phyloP scores from a whole-genome alignment of 208 protist genomes.

The Acanthamoeba lenticulata region DNA sequence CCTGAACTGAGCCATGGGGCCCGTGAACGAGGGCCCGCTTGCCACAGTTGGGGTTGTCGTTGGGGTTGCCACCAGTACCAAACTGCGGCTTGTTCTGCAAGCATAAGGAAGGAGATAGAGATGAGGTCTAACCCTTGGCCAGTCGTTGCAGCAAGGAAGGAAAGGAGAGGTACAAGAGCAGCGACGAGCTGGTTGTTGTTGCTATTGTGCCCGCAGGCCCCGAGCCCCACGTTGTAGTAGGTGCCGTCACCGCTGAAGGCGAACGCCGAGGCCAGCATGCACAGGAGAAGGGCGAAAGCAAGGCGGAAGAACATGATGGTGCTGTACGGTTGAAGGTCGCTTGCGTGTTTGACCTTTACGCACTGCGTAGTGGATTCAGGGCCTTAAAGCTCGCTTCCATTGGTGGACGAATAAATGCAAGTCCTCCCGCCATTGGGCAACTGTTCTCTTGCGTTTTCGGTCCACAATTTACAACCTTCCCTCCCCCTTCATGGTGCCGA shows the following conservation, averaged over 20 bases:
- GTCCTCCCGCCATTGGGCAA: too few species aligned
- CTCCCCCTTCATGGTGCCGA: too few species aligned
- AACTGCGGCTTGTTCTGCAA: conserved; percentile 49
- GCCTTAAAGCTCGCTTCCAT: background rate
- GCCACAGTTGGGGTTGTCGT: too few species aligned
- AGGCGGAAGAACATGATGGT: background rate
- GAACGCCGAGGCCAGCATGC: background rate
- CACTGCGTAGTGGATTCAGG: too few species aligned
- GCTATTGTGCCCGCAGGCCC: background rate
- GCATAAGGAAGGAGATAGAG: background rate
- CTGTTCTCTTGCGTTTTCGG: too few species aligned
- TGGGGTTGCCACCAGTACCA: background rate
- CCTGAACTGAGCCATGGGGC: conserved; percentile 40
- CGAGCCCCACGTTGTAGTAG: conserved; percentile 29
- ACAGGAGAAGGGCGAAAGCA: background rate
- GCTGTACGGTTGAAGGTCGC: background rate
- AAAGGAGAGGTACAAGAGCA: background rate
- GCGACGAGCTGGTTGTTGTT: conserved; percentile 13
- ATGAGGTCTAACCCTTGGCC: background rate
- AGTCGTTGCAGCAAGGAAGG: background rate
- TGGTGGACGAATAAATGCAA: background rate
- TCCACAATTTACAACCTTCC: too few species aligned
- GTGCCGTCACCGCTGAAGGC: conserved; percentile 1
- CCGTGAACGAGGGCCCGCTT: conserved; percentile 20
- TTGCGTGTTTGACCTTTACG: background rate